Base-by-base conservation (phyloP, 192 early-diverging fungal genomes). In the Chytriomyces sp. region DNA sequence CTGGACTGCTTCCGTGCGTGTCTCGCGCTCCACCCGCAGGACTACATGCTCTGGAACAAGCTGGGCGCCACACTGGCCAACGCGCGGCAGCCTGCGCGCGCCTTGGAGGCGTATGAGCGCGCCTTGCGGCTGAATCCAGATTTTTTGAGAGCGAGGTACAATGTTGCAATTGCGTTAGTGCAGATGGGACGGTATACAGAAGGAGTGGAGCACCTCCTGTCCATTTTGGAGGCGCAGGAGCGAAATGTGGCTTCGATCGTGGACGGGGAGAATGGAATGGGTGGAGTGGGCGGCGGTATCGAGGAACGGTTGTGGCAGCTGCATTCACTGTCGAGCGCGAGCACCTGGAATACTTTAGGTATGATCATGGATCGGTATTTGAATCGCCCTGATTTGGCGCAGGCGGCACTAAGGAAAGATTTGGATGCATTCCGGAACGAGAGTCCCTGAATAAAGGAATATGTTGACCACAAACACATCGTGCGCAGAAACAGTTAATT, bases 1-100 rank as follows among this genome's bases (percentile, higher is more conserved):
- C 84, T 96, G 6, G 98, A 99, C 74, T 99, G 98, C 77, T 99
- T 99, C 82, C 87, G 91, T 64, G 89, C 95, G 0, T 96, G 96
- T 39, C 78, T 99, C 39, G 86, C 89, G 19, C 85, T 85, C 28
- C 84, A 91, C 22, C 98, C 98, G 12, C 83, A 91, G 84, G 94
- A 98, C 75, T 97, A 96, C 76, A 81, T 96, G 73, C 82, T 98
- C 39, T 99, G 94, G 94, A 98, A 98, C 83, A 93, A 94, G 69
- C 85, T 98, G 31, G 98, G 98, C 6, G 98, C 98, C 3, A 99
- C 96, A 0, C 84, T 95, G 40, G 98, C 96, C 26, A 98, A 99
- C 73, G 85, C 91, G 14, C 85, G 85, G n/a, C 81, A 91, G 52
- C 85, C 90, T 25, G 61, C 78, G 26, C 83, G 87, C 17, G 95